Evolutionary conservation across 1,284 basidiomycete genomes (phyloP).

Genomic region (Cryptococcus sp.): DNA sequence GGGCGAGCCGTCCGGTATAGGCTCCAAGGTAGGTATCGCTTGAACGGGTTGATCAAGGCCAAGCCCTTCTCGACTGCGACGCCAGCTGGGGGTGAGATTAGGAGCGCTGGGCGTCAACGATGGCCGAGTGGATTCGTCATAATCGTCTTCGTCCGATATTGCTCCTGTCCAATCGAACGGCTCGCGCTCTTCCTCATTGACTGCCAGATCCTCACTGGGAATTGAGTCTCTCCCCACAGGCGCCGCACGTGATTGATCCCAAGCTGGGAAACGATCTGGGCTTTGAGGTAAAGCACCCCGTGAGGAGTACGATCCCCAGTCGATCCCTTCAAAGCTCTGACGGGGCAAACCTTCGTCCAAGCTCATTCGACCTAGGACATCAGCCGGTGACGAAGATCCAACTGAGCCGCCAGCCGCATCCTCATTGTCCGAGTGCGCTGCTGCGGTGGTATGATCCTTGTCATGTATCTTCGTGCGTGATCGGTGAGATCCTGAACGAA

Average conservation of each 20-base stretch:
- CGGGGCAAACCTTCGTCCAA: constrained; percentile 27
- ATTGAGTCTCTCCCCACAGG: constrained; percentile 30
- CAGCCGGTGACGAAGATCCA: constrained; percentile 23
- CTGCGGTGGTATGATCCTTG: constrained; percentile 11
- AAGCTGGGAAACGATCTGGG: constrained; percentile 18
- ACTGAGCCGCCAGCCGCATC: constrained; percentile 17
- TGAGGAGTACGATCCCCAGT: constrained; percentile 31
- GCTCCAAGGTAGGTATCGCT: constrained; percentile 16
- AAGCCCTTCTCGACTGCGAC: constrained; percentile 13
- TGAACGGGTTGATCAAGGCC: constrained; percentile 20
- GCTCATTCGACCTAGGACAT: constrained; percentile 31
- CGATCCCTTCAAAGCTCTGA: constrained; percentile 32
- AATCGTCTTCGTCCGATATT: constrained; percentile 35
- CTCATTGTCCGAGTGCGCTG: constrained; percentile 18
- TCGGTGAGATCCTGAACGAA: constrained; percentile 34
- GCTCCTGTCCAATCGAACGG: constrained; percentile 46
- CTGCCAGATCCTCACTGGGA: constrained; percentile 30
- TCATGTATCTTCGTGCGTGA: constrained; percentile 9
- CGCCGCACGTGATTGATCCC: constrained; percentile 20
- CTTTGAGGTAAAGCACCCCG: constrained; percentile 12
- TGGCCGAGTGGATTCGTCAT: constrained; percentile 20
- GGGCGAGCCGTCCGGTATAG: constrained; percentile 24
- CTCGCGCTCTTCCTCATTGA: constrained; percentile 32
- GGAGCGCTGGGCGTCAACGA: constrained; percentile 8
- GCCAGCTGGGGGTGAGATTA: constrained; percentile 12